Evolutionary conservation across 352 stramenopile genomes (phyloP).

Genomic region (Albugo laibachii): DNA sequence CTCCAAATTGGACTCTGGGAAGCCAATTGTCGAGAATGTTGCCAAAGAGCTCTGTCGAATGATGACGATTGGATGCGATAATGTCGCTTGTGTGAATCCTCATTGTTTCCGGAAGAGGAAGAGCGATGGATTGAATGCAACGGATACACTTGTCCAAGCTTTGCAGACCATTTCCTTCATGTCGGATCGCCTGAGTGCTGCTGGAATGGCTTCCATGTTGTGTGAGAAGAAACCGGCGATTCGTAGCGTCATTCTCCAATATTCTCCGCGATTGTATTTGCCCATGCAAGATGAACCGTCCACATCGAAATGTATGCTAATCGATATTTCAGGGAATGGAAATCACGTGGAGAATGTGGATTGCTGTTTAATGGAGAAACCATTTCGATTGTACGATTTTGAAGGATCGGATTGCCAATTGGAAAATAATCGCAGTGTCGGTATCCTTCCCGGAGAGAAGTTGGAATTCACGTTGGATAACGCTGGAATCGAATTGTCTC

Average conservation of each 20-base stretch:
- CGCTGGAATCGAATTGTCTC: too few relatives aligned
- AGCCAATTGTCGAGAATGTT: conserved; percentile 5
- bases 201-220: conserved; percentile 18
- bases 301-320: conserved; percentile 6
- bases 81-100: conserved; percentile 17
- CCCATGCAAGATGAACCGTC: conserved; percentile 27
- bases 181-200: conserved; percentile 12
- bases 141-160: conserved; percentile 21
- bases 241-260: conserved; percentile 19
- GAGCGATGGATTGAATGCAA: conserved; percentile 9
- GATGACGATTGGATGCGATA: conserved; percentile 21
- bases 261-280: conserved; percentile 24
- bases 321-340: conserved; percentile 30
- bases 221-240: conserved; percentile 17
- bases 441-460: too few relatives aligned
- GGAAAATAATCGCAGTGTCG: too few relatives aligned
- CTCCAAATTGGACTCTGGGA: not conserved
- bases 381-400: conserved; percentile 13
- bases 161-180: conserved; percentile 27
- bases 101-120: conserved; percentile 13
- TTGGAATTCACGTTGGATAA: too few relatives aligned
- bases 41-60: conserved; percentile 25
- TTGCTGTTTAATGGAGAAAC: conserved; percentile 23
- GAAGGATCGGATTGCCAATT: too few relatives aligned
- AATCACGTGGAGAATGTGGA: conserved; percentile 15